Conservation (phyloP, 192 early-diverging fungal species). For the Backusella tarrabulga region DNA sequence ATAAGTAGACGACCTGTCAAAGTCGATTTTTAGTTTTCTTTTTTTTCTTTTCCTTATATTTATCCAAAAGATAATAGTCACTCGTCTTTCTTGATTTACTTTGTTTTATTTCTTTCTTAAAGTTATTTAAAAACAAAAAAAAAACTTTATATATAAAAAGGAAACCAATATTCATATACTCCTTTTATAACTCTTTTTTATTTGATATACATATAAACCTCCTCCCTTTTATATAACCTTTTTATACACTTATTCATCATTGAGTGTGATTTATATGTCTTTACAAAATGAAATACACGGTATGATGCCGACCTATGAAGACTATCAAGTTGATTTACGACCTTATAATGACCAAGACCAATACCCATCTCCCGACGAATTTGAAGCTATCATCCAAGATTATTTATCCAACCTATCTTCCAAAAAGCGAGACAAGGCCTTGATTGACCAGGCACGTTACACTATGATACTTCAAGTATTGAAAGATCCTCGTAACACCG, state of each 20-base stretch:
- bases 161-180: not conserved
- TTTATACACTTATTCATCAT: not conserved
- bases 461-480: constrained; percentile 48
- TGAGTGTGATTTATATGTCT: not conserved
- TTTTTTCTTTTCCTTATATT: not conserved
- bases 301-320: constrained; percentile 8
- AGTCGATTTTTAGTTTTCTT: not conserved
- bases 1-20: not conserved
- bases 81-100: not conserved
- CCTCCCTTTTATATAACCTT: not conserved
- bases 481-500: constrained; percentile 47
- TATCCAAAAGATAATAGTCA: not conserved
- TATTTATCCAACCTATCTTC: constrained; percentile 44
- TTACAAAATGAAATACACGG: constrained; percentile 6
- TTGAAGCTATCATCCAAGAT: constrained; percentile 43
- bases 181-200: not conserved
- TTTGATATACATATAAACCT: not conserved
- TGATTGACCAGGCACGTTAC: constrained; percentile 43
- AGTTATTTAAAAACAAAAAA: not conserved
- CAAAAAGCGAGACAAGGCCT: constrained; percentile 49
- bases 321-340: constrained; percentile 1
- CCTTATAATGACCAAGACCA: constrained; percentile 31
- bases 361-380: constrained; percentile 43
- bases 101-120: not conserved
- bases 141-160: not conserved